Evolutionary conservation across 352 stramenopile species (phyloP).

Genomic region (Thalassiosira hispida): DNA sequence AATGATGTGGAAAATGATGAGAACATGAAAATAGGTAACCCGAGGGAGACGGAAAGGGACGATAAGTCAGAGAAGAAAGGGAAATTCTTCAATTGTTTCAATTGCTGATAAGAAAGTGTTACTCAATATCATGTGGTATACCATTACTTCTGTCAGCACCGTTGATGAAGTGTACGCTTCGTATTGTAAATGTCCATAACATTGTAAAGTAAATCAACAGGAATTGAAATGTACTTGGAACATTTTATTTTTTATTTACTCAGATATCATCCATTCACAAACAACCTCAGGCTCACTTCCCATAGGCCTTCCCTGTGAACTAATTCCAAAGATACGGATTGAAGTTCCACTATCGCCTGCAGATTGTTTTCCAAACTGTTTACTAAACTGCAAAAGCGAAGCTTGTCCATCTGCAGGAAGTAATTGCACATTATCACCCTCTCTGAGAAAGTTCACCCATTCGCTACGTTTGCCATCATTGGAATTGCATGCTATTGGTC

Average conservation of each 20-base stretch:
- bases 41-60: not conserved
- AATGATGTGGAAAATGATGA: not conserved
- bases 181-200: too few species aligned
- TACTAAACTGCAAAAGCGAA: constrained; percentile 33
- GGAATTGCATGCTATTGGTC: constrained; percentile 64
- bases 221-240: not conserved
- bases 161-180: too few species aligned
- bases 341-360: not conserved
- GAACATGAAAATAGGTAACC: constrained; percentile 11
- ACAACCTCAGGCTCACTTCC: constrained; percentile 62
- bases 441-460: constrained; percentile 76
- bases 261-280: constrained; percentile 50
- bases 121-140: too few species aligned
- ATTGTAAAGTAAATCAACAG: not conserved
- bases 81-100: constrained; percentile 19
- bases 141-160: too few species aligned
- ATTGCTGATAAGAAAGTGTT: constrained; percentile 5
- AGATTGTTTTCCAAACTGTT: constrained; percentile 17
- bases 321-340: constrained; percentile 53
- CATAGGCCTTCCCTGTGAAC: constrained; percentile 47
- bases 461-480: constrained; percentile 80
- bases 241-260: not conserved
- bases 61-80: constrained; percentile 16
- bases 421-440: constrained; percentile 71
- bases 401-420: constrained; percentile 46